A percentile compares a stretch with the other conserved stretches of the same genome.
Conservation (phyloP, 2,329 filamentous ascomycete genomes). For the Sporothrix dimorphospora region DNA sequence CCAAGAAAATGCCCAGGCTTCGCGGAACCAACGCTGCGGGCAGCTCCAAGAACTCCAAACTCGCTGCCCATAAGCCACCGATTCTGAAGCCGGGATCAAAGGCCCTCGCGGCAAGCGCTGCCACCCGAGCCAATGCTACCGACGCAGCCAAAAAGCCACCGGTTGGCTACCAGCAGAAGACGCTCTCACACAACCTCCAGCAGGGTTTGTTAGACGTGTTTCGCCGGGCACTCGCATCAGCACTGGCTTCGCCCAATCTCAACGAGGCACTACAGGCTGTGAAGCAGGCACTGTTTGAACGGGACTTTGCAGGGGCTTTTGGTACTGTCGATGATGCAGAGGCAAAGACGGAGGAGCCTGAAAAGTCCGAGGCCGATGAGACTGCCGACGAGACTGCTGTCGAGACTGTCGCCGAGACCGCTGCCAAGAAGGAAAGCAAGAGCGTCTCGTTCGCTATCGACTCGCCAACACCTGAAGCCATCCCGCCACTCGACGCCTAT, state of each 20-base stretch:
- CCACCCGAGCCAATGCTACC: not conserved
- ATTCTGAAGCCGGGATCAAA: not conserved
- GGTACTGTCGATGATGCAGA: constrained; percentile 39
- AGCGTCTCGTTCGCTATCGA: not conserved
- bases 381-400: not conserved
- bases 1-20: constrained; percentile 19
- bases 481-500: constrained; percentile 71
- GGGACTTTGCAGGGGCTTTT: constrained; percentile 84
- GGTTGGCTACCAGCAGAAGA: constrained; percentile 19
- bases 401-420: not conserved
- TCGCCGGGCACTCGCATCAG: constrained; percentile 61
- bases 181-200: constrained; percentile 26
- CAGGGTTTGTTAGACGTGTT: constrained; percentile 69
- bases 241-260: constrained; percentile 53
- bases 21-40: constrained; percentile 11
- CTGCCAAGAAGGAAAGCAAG: not conserved
- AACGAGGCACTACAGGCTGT: constrained; percentile 71
- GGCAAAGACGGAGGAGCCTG: not conserved
- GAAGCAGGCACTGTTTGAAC: constrained; percentile 81
- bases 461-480: not conserved
- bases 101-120: not conserved
- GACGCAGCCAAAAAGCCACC: not conserved
- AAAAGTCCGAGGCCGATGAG: not conserved
- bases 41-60: constrained; percentile 22
- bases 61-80: constrained; percentile 20